phyloP scores from a whole-genome alignment of 164 flowering plant species.

The Annona squamosa region DNA sequence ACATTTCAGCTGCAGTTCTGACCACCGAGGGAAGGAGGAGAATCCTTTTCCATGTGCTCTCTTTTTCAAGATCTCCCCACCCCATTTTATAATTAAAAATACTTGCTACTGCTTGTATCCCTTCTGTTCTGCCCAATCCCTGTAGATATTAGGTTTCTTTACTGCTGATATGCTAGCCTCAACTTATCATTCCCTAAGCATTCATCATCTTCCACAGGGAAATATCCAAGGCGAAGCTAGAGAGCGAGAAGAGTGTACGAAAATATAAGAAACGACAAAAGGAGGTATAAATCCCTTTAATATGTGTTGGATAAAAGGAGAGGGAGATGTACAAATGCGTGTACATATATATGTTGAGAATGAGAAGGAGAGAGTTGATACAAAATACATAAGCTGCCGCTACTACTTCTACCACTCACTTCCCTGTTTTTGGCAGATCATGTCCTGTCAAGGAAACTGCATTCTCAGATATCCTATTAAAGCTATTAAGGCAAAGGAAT shows the following conservation, averaged over 20 bases:
- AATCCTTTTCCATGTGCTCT: neutral
- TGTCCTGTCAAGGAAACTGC: conserved; percentile 28
- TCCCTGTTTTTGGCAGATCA: conserved; percentile 26
- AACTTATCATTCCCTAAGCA: no score
- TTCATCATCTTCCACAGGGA: conserved; percentile 4
- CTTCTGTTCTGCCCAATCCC: neutral
- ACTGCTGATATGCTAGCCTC: neutral
- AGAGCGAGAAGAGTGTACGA: conserved; percentile 6
- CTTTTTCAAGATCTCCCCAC: neutral
- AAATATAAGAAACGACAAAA: conserved; percentile 1
- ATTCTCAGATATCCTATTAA: conserved; percentile 32
- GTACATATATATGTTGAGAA: conserved; percentile 1
- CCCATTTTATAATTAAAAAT: neutral
- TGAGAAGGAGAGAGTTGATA: conserved; percentile 1
- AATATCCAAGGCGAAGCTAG: conserved; percentile 1
- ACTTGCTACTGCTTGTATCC: neutral
- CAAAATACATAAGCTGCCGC: conserved; percentile 5
- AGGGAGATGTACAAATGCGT: neutral
- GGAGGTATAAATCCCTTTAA: neutral
- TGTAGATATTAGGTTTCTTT: neutral
- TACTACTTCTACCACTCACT: conserved; percentile 13
- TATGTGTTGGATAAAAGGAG: neutral
- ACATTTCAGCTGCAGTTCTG: conserved; percentile 1
- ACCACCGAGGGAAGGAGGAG: neutral
- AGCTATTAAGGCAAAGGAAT: conserved; percentile 15